These are phyloP conservation scores for Sisymbrium irio DNA, from an alignment of 345 rosid species.

Conservation along the genomic window DNA sequence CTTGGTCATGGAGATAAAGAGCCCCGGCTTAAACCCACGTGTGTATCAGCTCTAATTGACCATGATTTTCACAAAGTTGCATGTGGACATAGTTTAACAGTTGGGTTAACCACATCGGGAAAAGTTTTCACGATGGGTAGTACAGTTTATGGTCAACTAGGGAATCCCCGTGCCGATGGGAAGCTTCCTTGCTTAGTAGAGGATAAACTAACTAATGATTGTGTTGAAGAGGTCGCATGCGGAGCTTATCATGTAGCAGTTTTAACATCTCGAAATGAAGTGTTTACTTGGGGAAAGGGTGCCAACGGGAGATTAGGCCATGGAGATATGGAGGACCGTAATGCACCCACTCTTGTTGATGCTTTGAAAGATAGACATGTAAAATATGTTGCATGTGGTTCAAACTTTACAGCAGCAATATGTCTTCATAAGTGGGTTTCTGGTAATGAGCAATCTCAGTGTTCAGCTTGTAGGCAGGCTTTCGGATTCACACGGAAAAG, in stretches of 20 bases:
- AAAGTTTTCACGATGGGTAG: slow-evolving; percentile 88
- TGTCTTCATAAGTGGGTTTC: slow-evolving; percentile 96
- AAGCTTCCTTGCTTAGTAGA: slow-evolving; percentile 72
- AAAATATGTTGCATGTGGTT: slow-evolving; percentile 80
- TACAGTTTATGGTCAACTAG: slow-evolving; percentile 93
- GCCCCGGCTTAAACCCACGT: slow-evolving; percentile 82
- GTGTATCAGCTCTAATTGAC: slow-evolving; percentile 84
- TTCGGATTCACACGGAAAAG: slow-evolving; percentile 92
- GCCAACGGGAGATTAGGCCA: slow-evolving; percentile 97
- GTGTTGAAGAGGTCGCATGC: slow-evolving; percentile 83
- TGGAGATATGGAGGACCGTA: slow-evolving; percentile 88
- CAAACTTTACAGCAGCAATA: slow-evolving; percentile 78
- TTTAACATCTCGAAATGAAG: slow-evolving; percentile 78
- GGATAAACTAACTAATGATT: slow-evolving; percentile 61
- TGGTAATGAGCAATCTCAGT: slow-evolving; percentile 87
- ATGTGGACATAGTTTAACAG: slow-evolving; percentile 92
- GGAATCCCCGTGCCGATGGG: slow-evolving; percentile 78
- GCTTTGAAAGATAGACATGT: slow-evolving; percentile 89
- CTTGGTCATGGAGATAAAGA: slow-evolving; percentile 98
- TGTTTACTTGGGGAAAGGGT: slow-evolving; percentile 96
- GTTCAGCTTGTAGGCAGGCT: slow-evolving; percentile 89
- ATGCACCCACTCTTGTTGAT: slow-evolving; percentile 69
- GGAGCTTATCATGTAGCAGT: slow-evolving; percentile 89
- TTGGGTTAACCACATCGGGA: slow-evolving; percentile 80
- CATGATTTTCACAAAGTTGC: slow-evolving; percentile 74